A percentile compares a stretch with the other conserved stretches of the same genome.
Evolutionary conservation across 2,329 filamentous ascomycete genomes (phyloP).

Genomic region (Ophiostoma novo-ulmi): DNA sequence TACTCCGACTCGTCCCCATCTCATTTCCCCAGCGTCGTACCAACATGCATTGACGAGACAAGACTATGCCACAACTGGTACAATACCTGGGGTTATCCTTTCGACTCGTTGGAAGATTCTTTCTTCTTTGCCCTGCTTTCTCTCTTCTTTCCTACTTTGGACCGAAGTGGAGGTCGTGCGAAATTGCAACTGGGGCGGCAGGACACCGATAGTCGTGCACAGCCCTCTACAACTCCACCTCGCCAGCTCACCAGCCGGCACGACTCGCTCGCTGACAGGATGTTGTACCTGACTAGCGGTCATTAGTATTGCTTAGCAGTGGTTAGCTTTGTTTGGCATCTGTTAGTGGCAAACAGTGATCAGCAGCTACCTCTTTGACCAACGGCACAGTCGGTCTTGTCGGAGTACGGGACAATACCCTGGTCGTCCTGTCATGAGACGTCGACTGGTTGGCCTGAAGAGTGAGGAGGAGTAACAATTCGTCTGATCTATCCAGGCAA

Average conservation of each 20-base stretch:
- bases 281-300: background rate
- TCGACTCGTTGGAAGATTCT: background rate
- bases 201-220: constrained; percentile 2
- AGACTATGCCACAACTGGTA: background rate
- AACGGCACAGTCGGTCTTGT: background rate
- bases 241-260: background rate
- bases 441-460: background rate
- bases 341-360: constrained; percentile 5
- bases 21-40: background rate
- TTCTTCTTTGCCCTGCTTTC: background rate
- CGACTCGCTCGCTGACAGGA: constrained; percentile 4
- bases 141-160: background rate
- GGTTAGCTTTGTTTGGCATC: background rate
- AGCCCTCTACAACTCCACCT: constrained; percentile 7
- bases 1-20: background rate
- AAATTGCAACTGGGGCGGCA: constrained; percentile 14
- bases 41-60: background rate
- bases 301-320: background rate
- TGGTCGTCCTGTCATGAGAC: constrained; percentile 1
- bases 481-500: background rate
- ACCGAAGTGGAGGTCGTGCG: background rate
- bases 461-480: background rate
- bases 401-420: background rate
- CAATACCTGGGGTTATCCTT: constrained; percentile 6
- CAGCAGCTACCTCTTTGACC: background rate